A percentile compares a stretch with the other conserved stretches of the same genome.
Conservation (phyloP, 768 basidiomycete species). For the Macrolepiota dolichaula region DNA sequence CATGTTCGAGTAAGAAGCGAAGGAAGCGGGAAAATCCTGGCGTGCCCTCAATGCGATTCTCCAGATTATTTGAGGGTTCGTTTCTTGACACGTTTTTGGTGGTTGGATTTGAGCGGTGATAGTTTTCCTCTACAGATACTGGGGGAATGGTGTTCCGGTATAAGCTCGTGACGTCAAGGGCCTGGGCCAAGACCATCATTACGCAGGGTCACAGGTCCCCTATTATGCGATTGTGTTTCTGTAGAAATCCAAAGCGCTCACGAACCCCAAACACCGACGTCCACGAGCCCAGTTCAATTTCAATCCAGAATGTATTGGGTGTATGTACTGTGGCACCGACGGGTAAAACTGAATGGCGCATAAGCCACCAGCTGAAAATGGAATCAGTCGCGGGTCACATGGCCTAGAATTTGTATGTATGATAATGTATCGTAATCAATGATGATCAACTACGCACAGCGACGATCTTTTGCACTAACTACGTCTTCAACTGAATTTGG, state of each 20-base stretch:
- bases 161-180: neutral
- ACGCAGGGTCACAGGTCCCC: no score
- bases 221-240: neutral
- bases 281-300: neutral
- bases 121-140: neutral
- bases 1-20: neutral
- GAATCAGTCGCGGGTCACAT: neutral
- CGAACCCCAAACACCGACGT: neutral
- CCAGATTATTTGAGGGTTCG: neutral
- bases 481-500: neutral
- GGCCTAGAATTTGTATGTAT: neutral
- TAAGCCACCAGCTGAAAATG: neutral
- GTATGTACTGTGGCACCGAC: neutral
- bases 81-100: neutral
- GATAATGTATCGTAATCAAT: neutral
- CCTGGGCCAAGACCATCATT: neutral
- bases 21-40: slow-evolving; percentile 2
- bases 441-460: neutral
- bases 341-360: neutral
- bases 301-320: no score
- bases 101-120: neutral
- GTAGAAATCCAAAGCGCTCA: neutral
- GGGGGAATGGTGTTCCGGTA: neutral
- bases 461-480: no score
- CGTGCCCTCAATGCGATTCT: neutral